Conservation (phyloP, 2,329 filamentous ascomycete species). For the Talaromyces marneffei region DNA sequence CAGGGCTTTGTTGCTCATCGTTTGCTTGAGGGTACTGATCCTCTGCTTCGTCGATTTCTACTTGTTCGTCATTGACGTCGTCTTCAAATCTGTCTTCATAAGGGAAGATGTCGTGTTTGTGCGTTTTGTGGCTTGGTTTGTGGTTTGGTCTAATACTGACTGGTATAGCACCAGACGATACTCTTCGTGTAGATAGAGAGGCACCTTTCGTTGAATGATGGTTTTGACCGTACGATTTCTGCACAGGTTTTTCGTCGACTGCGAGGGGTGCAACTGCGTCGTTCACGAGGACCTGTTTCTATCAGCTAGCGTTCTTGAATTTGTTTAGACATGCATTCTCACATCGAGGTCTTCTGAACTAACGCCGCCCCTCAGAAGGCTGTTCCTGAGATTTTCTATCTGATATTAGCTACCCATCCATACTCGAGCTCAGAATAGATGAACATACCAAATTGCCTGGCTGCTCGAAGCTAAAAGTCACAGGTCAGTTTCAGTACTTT, state of each 20-base stretch:
- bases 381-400: constrained; percentile 43
- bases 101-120: background rate
- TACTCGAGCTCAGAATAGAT: background rate
- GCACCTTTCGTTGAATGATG: background rate
- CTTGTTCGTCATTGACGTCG: constrained; percentile 17
- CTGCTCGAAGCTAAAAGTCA: constrained; percentile 22
- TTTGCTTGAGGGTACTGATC: constrained; percentile 17
- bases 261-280: background rate
- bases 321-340: constrained; percentile 14
- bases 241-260: background rate
- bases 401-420: constrained; percentile 1
- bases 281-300: constrained; percentile 1
- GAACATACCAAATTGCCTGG: constrained; percentile 26
- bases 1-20: constrained; percentile 18
- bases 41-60: constrained; percentile 23
- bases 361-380: constrained; percentile 48
- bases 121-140: background rate
- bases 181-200: background rate
- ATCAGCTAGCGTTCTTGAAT: background rate
- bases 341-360: constrained; percentile 47
- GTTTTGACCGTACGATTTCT: background rate
- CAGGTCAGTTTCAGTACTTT: background rate
- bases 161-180: too few species aligned
- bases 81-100: constrained; percentile 17
- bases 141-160: background rate